These are phyloP conservation scores for Castanea mollissima DNA, from an alignment of 306 rosid genomes.

Conservation along the genomic window DNA sequence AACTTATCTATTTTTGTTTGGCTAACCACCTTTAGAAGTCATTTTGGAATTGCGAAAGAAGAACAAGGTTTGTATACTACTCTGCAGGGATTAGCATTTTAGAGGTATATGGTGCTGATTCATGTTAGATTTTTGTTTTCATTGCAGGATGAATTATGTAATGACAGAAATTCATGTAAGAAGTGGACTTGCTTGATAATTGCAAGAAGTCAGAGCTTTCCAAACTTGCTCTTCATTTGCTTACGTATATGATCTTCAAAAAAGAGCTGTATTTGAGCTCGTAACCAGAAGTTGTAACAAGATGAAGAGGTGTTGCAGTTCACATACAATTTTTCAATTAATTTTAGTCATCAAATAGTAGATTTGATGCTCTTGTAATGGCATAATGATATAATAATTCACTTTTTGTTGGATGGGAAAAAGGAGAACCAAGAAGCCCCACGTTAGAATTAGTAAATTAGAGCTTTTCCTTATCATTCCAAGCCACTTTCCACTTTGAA, in stretches of 20 bases:
- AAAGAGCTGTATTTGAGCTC: neutral
- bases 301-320: neutral
- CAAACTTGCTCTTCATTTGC: neutral
- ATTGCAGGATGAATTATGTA: conserved; percentile 66
- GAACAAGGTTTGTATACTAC: conserved; percentile 51
- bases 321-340: neutral
- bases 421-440: neutral
- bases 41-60: conserved; percentile 60
- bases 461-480: neutral
- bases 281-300: no score
- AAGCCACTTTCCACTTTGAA: no score
- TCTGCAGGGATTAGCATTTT: neutral
- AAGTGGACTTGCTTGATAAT: conserved; percentile 36
- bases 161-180: conserved; percentile 59
- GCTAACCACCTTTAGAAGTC: conserved; percentile 77
- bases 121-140: conserved; percentile 2
- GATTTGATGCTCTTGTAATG: neutral
- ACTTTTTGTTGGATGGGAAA: neutral
- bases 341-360: no score
- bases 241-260: neutral
- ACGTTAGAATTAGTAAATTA: neutral
- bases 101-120: conserved; percentile 9
- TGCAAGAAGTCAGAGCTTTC: neutral
- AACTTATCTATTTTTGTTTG: conserved; percentile 29
- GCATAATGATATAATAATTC: neutral